Base-by-base conservation (phyloP, 2,329 filamentous ascomycete genomes). In the Leptosphaerulina australis region DNA sequence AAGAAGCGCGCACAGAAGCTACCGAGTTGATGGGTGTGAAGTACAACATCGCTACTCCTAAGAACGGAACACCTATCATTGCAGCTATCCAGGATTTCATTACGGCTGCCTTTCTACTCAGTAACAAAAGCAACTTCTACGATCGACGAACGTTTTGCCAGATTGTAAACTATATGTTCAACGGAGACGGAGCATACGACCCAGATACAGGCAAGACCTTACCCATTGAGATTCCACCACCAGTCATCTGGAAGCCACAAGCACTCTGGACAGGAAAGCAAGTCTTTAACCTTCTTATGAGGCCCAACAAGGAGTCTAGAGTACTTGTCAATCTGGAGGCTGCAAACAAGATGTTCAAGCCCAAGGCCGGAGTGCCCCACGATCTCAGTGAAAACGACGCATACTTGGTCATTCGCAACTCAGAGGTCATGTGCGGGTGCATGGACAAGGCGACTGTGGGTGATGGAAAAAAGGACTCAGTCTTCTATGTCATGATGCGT, bases 1-100 rank as follows among this genome's bases (percentile, higher is more conserved):
- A 99, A 76, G 94, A 99, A 74, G 93, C 94, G 9, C 84, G 94
- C 49, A 90, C 93, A 2, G 94, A 99, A 74, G 94, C 94, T 0
- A 95, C 95, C 65, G 91, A 93, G 60, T 78, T 99, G 37, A 99
- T 99, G 94, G 94, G 94, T 31, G 92, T 99, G 47, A 96, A 97
- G 76, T 86, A 97, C 79, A 99, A 99, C 70, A 75, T 99, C 50
- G 88, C 88, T 3, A 99, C 94, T 0, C 94, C 94, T 0, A 97
- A 97, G 74, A 97, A 97, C 75, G 94, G 94, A 69, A 93, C 96
- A 63, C 94, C 94, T 1, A 96, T 99, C 64, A 97, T 99, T 76
- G 91, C 92, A 14, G 93, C 94, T n/a, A 99, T 96, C 22, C 94
- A 99, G 68, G 94, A 99, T 80, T 99, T 99, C 76, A 97, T 99